phyloP scores from a whole-genome alignment of 345 rosid species.

The Salix exigua region DNA sequence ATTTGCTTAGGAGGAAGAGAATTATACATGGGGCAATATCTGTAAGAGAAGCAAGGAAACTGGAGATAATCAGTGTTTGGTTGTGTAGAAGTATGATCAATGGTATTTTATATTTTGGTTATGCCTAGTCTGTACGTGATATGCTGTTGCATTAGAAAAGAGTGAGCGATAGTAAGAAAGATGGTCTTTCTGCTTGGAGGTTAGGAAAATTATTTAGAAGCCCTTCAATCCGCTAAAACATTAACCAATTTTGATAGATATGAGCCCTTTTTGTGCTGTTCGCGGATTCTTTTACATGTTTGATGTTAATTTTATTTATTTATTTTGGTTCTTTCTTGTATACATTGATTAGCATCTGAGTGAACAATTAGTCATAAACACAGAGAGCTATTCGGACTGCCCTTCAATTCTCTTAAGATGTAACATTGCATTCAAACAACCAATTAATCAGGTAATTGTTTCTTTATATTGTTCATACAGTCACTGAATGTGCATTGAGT shows the following conservation, averaged over 20 bases:
- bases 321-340: too few species aligned
- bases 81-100: neutral
- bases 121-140: neutral
- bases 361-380: neutral
- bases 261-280: too few species aligned
- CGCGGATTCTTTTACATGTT: too few species aligned
- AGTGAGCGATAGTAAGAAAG: too few species aligned
- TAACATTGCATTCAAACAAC: neutral
- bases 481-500: neutral
- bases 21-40: neutral
- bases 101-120: neutral
- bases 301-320: too few species aligned
- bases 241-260: too few species aligned
- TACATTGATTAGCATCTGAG: neutral
- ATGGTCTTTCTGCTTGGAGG: too few species aligned
- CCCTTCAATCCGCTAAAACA: too few species aligned
- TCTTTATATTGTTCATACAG: neutral
- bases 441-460: neutral
- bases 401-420: neutral
- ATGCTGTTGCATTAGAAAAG: too few species aligned
- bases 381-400: neutral
- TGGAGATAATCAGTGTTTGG: neutral
- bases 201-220: too few species aligned
- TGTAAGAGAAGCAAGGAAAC: neutral
- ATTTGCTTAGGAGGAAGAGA: neutral